Percentiles rank a stretch among this genome's conserved stretches.
These are phyloP conservation scores for Fusarium mundagurra DNA, from an alignment of 2,329 filamentous ascomycete species.

Conservation along the genomic window DNA sequence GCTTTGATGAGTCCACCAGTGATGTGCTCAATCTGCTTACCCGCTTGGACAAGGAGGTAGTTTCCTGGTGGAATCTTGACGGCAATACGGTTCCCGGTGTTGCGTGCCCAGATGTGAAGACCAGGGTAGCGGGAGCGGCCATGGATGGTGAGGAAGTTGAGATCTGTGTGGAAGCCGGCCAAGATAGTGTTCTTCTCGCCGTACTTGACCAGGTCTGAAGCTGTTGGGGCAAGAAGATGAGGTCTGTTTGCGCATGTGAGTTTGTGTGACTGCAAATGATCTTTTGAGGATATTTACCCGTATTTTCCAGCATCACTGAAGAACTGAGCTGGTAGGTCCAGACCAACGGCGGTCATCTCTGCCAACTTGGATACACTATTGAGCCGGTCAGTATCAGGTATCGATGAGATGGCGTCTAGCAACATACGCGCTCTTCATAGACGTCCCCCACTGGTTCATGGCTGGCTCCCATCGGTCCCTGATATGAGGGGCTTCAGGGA, in stretches of 20 bases:
- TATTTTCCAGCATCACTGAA: slow-evolving; percentile 66
- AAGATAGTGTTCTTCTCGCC: slow-evolving; percentile 66
- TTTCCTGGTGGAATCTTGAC: slow-evolving; percentile 68
- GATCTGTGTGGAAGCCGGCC: slow-evolving; percentile 71
- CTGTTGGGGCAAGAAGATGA: slow-evolving; percentile 69
- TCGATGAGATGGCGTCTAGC: not conserved
- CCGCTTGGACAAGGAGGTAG: slow-evolving; percentile 69
- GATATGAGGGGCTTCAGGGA: slow-evolving; percentile 61
- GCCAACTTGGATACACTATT: slow-evolving; percentile 62
- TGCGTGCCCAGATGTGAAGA: slow-evolving; percentile 71
- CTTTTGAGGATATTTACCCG: slow-evolving; percentile 51
- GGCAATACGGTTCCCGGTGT: slow-evolving; percentile 67
- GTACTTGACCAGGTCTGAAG: slow-evolving; percentile 66
- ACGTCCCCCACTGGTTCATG: slow-evolving; percentile 67
- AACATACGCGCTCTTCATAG: slow-evolving; percentile 69
- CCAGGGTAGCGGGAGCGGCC: slow-evolving; percentile 70
- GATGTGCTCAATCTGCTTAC: slow-evolving; percentile 70
- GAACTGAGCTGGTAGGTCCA: slow-evolving; percentile 61
- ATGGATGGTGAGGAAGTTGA: slow-evolving; percentile 73
- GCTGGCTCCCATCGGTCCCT: slow-evolving; percentile 60
- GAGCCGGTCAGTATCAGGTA: not conserved
- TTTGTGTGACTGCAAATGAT: not conserved
- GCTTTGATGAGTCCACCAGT: slow-evolving; percentile 70
- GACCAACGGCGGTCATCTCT: slow-evolving; percentile 67
- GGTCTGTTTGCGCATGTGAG: slow-evolving; percentile 51